These are phyloP conservation scores for Thielaviopsis populi DNA, from an alignment of 2,329 filamentous ascomycete genomes.

Conservation along the genomic window DNA sequence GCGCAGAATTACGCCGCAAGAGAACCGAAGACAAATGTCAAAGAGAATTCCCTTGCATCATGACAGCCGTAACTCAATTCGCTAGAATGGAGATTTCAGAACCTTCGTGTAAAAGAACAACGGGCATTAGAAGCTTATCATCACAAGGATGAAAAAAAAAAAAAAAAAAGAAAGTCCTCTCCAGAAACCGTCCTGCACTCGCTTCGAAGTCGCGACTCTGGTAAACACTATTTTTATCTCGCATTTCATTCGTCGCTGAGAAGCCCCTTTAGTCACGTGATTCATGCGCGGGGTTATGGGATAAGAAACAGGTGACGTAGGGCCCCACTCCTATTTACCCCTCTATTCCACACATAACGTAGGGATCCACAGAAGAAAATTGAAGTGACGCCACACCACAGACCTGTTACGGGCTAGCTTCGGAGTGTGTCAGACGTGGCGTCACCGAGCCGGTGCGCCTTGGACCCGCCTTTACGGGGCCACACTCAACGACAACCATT, in stretches of 20 bases:
- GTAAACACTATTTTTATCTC: background rate
- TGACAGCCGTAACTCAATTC: background rate
- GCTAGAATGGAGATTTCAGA: background rate
- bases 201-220: background rate
- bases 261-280: background rate
- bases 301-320: background rate
- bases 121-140: background rate
- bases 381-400: background rate
- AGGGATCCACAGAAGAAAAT: background rate
- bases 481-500: constrained; percentile 2
- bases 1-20: background rate
- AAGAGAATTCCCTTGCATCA: too few species aligned
- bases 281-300: background rate
- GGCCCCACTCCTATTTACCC: background rate
- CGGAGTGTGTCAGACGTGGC: constrained; percentile 1
- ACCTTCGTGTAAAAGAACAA: background rate
- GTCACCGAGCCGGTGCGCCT: background rate
- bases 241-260: background rate
- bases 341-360: background rate
- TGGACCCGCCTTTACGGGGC: background rate
- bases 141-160: background rate
- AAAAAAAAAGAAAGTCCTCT: background rate
- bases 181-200: background rate
- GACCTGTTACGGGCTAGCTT: background rate
- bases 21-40: background rate